Percentiles rank a stretch among this genome's conserved stretches.
These are phyloP conservation scores for Noccaea caerulescens DNA, from an alignment of 345 rosid genomes.

Conservation along the genomic window DNA sequence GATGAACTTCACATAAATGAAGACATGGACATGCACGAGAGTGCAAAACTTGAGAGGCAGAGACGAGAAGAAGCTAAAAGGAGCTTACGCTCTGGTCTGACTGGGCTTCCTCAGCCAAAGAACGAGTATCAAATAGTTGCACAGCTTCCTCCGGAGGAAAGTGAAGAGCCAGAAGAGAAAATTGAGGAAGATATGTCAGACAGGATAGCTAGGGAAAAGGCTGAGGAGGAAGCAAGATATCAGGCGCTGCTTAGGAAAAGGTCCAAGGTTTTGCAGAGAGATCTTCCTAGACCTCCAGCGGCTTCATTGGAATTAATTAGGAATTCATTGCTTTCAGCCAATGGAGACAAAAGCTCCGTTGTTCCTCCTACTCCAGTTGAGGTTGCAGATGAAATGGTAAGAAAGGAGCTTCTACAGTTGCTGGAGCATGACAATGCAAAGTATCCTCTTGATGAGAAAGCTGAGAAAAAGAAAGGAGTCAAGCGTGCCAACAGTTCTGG, in stretches of 20 bases:
- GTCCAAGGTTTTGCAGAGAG: conserved; percentile 97
- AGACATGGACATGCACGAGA: conserved; percentile 80
- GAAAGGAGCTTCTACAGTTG: conserved; percentile 74
- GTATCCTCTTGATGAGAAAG: conserved; percentile 92
- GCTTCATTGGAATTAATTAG: conserved; percentile 86
- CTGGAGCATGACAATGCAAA: conserved; percentile 96
- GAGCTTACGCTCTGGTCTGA: conserved; percentile 77
- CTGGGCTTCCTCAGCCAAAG: conserved; percentile 87
- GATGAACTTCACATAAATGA: conserved; percentile 96
- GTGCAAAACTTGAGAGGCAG: conserved; percentile 73
- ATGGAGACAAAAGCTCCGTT: conserved; percentile 91
- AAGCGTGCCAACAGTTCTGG: conserved; percentile 63
- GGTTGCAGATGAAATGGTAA: conserved; percentile 88
- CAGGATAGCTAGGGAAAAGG: conserved; percentile 80
- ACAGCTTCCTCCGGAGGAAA: conserved; percentile 79
- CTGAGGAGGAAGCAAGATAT: conserved; percentile 90
- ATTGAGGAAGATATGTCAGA: conserved; percentile 99
- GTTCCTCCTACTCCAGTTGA: conserved; percentile 88
- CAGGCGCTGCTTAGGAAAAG: conserved; percentile 91
- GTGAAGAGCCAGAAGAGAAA: conserved; percentile 87
- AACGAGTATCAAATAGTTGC: conserved; percentile 92
- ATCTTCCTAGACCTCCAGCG: conserved; percentile 92
- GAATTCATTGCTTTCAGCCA: conserved; percentile 74
- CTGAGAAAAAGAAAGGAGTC: conserved; percentile 77
- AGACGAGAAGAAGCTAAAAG: conserved; percentile 80